Evolutionary conservation across 2,329 filamentous ascomycete species (phyloP).

Genomic region (Trichoderma citrinoviride): DNA sequence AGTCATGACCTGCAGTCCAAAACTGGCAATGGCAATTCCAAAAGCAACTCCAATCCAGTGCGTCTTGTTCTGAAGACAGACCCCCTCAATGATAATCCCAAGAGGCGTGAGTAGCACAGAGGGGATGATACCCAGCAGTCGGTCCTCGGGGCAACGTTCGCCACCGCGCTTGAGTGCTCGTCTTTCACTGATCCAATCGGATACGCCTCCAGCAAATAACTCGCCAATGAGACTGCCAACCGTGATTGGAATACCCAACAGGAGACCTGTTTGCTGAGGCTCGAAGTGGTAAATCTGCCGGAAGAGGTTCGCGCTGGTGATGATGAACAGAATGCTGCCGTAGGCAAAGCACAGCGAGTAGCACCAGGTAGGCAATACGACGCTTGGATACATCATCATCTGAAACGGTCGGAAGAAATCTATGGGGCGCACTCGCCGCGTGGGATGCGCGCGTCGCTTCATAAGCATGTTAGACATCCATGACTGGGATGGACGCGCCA

Average conservation of each 20-base stretch:
- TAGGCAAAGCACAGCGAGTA: conserved; percentile 12
- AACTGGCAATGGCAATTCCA: conserved; percentile 15
- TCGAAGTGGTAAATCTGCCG: conserved; percentile 9
- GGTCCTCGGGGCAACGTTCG: conserved; percentile 13
- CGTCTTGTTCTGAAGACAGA: conserved; percentile 8
- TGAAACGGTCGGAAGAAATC: conserved; percentile 10
- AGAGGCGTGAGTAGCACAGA: not conserved
- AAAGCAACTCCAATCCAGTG: conserved; percentile 16
- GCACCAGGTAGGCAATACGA: conserved; percentile 3
- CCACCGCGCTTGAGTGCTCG: conserved; percentile 1
- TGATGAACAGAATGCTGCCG: conserved; percentile 13
- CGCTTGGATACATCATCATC: conserved; percentile 14
- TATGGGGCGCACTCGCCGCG: not conserved
- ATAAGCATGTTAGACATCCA: conserved; percentile 17
- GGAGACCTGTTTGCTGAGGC: conserved; percentile 6
- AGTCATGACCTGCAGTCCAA: conserved; percentile 5
- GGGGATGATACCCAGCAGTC: conserved; percentile 3
- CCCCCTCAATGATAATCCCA: conserved; percentile 12
- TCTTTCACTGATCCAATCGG: conserved; percentile 15
- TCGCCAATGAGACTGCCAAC: conserved; percentile 14
- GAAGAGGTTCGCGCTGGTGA: conserved; percentile 14
- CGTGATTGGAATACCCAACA: conserved; percentile 7
- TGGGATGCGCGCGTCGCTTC: conserved; percentile 15
- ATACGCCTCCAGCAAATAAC: conserved; percentile 13
- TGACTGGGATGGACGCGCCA: conserved; percentile 6